Evolutionary conservation across 2,329 filamentous ascomycete genomes (phyloP).

Genomic region (Blastomyces gilchristii): DNA sequence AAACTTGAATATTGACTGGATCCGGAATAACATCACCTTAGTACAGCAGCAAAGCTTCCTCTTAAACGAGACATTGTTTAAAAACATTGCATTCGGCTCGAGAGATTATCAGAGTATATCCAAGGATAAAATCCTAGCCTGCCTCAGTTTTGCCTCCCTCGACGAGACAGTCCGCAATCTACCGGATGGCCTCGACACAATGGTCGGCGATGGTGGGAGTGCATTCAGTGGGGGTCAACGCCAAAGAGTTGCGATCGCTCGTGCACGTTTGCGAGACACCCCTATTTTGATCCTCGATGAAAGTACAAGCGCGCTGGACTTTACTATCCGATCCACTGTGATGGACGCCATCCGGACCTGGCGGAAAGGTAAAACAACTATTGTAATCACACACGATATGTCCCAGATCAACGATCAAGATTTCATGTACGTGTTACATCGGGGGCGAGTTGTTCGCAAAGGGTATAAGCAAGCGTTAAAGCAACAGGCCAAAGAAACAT

Average conservation of each 20-base stretch:
- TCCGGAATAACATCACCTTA: constrained; percentile 66
- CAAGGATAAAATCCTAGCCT: constrained; percentile 47
- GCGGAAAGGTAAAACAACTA: constrained; percentile 73
- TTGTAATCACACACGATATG: constrained; percentile 87
- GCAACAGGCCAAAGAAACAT: constrained; percentile 22
- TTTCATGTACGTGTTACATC: constrained; percentile 69
- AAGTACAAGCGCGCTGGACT: constrained; percentile 74
- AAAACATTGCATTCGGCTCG: constrained; percentile 67
- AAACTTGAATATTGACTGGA: constrained; percentile 57
- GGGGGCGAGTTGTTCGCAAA: constrained; percentile 56
- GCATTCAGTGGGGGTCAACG: constrained; percentile 74
- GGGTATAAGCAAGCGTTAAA: constrained; percentile 53
- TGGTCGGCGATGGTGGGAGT: constrained; percentile 58
- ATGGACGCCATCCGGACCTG: constrained; percentile 67
- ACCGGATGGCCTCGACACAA: constrained; percentile 60
- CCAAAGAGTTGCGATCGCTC: constrained; percentile 69
- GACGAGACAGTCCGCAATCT: constrained; percentile 56
- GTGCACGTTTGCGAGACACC: constrained; percentile 65
- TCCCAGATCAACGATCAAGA: constrained; percentile 62
- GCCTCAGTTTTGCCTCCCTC: constrained; percentile 59
- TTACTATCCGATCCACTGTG: constrained; percentile 55
- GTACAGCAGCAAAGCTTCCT: constrained; percentile 73
- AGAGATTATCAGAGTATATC: constrained; percentile 40
- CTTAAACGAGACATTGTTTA: constrained; percentile 69
- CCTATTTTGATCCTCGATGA: constrained; percentile 81